Base-by-base conservation (phyloP, 2,329 filamentous ascomycete species). In the Xylaria sp. region DNA sequence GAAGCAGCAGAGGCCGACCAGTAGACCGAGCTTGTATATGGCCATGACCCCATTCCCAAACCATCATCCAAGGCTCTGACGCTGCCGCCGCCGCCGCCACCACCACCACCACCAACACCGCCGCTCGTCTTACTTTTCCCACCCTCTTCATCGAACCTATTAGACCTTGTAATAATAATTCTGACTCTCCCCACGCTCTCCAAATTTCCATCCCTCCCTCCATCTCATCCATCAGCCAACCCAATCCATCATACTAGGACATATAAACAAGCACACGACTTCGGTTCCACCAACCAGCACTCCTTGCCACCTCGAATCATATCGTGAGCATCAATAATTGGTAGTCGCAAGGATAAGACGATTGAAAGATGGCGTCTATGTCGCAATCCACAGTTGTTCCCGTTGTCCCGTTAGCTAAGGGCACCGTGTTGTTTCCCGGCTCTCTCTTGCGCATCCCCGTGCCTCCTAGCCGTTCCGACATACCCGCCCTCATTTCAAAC, bases 381-480 rank as follows among this genome's bases (percentile, higher is more conserved):
- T 66, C 71, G 53, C 78, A 83, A 74, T 82, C 83, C 65, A 79
- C 82, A 53, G 82, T 82, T 63, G 81, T 97, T 40, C 92, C 95
- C 54, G 83, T 98, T 75, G 91, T 98, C 73, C 93, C 94, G 44
- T 88, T 98, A 51, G 89, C 93, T 62, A 90, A 91, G 77, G 92
- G 91, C 72, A 88, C 90, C 70, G 92, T 98, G 73, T 89, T 98
- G 48, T 88, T 97, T 10, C 96, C 96, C 3, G 93, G 94, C 70
- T 90, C 94, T 65, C 90, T 94, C 60, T 88, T 97, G 75, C 92
- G 94, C 74, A 92, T 98, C 72, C 90, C 93, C 63, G 91, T 98
- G 61, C 89, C 91, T 48, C 90, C 86, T 44, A 86, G 91, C 80
- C 93, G 95, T 60, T 90, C 93, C 73, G 96, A 98, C 81, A 91